A percentile compares a stretch with the other conserved stretches of the same genome.
phyloP scores from a whole-genome alignment of 305 asterid genomes.

The Fraxinus dipetala region DNA sequence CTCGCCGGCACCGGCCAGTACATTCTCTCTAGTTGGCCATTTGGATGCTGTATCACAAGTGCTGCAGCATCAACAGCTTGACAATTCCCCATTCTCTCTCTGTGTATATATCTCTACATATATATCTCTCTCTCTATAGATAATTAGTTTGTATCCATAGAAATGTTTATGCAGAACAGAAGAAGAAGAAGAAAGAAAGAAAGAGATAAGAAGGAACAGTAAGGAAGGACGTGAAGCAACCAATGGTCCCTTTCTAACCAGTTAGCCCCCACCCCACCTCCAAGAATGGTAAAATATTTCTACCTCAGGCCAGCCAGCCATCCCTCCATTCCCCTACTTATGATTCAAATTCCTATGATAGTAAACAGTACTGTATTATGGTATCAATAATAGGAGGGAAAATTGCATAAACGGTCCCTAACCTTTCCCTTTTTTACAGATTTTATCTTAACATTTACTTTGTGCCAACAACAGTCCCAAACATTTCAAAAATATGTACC shows the following conservation, averaged over 20 bases:
- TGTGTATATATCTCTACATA: background rate
- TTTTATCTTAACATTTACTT: too few relatives aligned
- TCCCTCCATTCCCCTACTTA: background rate
- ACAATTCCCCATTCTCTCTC: slow-evolving; percentile 41
- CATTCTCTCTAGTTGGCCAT: slow-evolving; percentile 50
- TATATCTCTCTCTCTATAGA: background rate
- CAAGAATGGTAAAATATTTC: background rate
- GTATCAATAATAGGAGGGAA: background rate
- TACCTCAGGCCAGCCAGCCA: background rate
- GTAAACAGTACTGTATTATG: background rate
- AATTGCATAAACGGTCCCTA: too few relatives aligned
- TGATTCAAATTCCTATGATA: background rate
- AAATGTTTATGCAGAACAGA: slow-evolving; percentile 31
- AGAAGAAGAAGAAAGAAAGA: slow-evolving; percentile 21
- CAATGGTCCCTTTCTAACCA: slow-evolving; percentile 30
- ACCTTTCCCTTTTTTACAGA: too few relatives aligned
- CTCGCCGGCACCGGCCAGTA: slow-evolving; percentile 42
- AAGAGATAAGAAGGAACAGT: slow-evolving; percentile 9
- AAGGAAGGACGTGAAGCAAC: background rate
- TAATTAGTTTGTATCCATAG: background rate
- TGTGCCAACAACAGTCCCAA: too few relatives aligned
- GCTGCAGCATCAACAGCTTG: slow-evolving; percentile 58
- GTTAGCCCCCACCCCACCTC: background rate
- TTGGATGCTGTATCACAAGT: slow-evolving; percentile 55
- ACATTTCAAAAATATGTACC: too few relatives aligned